Evolutionary conservation across 225 moss, liverwort and hornwort genomes (phyloP).

Genomic region (Takakia lepidozioides): DNA sequence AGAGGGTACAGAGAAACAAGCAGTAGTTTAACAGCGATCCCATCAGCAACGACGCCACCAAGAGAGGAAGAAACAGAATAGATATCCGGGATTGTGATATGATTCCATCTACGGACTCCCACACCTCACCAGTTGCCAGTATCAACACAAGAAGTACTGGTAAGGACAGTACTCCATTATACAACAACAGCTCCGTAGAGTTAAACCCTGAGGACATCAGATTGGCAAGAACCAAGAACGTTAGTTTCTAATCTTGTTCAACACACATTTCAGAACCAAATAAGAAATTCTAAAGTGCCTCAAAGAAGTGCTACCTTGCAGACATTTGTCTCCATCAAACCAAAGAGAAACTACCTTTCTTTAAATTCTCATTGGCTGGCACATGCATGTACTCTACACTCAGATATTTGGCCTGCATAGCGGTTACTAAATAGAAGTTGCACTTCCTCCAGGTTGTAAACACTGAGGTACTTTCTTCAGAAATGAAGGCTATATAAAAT

Average conservation of each 20-base stretch:
- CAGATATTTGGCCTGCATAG: too few species aligned
- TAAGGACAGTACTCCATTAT: slow-evolving; percentile 55
- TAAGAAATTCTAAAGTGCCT: background rate
- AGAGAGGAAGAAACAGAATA: slow-evolving; percentile 32
- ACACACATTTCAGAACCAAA: too few species aligned
- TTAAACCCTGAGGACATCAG: slow-evolving; percentile 35
- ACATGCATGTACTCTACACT: too few species aligned
- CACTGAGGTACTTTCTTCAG: too few species aligned
- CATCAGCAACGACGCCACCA: slow-evolving; percentile 46
- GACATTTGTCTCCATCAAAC: too few species aligned
- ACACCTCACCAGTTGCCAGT: slow-evolving; percentile 41
- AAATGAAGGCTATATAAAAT: too few species aligned
- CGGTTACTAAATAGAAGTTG: too few species aligned
- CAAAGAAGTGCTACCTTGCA: background rate
- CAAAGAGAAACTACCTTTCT: too few species aligned
- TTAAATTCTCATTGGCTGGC: too few species aligned
- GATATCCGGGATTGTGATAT: slow-evolving; percentile 31
- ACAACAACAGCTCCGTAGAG: slow-evolving; percentile 49
- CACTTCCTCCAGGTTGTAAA: too few species aligned
- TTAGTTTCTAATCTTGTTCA: background rate
- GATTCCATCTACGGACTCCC: slow-evolving; percentile 41
- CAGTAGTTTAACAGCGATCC: slow-evolving; percentile 57
- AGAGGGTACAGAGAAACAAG: slow-evolving; percentile 57
- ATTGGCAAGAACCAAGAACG: background rate
- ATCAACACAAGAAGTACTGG: slow-evolving; percentile 48